These are phyloP conservation scores for Cynara cardunculus DNA, from an alignment of 129 eudicot species.

Conservation along the genomic window DNA sequence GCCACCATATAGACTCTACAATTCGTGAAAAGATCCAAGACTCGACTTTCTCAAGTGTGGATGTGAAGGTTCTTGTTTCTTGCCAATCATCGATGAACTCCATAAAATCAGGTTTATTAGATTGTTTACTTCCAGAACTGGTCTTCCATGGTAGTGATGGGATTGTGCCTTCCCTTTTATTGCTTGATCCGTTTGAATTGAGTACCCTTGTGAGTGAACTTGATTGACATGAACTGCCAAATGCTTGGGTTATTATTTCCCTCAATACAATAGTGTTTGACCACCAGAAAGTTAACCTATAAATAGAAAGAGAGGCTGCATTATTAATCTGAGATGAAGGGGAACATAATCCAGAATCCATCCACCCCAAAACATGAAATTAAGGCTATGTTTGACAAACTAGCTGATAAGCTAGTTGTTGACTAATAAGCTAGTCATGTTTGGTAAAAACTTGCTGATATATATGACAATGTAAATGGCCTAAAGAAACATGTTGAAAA, in stretches of 20 bases:
- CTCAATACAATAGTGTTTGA: constrained; percentile 85
- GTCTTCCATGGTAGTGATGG: constrained; percentile 34
- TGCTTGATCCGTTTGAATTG: constrained; percentile 44
- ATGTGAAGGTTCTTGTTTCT: constrained; percentile 78
- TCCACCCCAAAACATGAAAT: neutral
- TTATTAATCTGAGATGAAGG: neutral
- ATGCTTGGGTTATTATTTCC: constrained; percentile 76
- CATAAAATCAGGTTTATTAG: constrained; percentile 45
- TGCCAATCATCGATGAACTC: constrained; percentile 89
- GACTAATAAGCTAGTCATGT: too few relatives aligned
- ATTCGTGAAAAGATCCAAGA: constrained; percentile 95
- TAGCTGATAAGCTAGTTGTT: neutral
- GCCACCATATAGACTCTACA: constrained; percentile 99
- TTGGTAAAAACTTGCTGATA: too few relatives aligned
- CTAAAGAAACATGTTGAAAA: neutral
- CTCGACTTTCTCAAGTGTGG: constrained; percentile 86
- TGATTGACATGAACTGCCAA: constrained; percentile 75
- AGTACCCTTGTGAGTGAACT: constrained; percentile 37
- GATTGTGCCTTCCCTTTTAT: constrained; percentile 27
- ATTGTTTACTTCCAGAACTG: constrained; percentile 42
- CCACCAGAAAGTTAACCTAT: constrained; percentile 89
- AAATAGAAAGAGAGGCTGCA: constrained; percentile 5
- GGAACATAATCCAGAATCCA: neutral
- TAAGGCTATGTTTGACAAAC: neutral
- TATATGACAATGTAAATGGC: neutral